Conservation (phyloP, 306 rosid genomes). For the Ormosia semicastrata region DNA sequence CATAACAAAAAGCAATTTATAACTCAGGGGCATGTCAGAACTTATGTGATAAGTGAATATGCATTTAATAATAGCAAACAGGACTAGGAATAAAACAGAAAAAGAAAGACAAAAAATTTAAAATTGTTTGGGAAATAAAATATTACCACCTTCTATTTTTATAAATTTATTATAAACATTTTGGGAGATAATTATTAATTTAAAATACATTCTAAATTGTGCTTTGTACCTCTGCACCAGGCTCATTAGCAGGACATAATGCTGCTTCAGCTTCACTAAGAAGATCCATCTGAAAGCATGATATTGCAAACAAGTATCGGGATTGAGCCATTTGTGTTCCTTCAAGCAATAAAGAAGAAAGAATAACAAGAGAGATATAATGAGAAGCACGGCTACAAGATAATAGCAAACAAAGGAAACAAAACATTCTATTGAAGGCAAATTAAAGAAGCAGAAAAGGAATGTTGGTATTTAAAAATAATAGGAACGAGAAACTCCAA, state of each 20-base stretch:
- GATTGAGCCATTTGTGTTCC: slow-evolving; percentile 95
- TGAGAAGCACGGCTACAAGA: slow-evolving; percentile 28
- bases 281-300: slow-evolving; percentile 97
- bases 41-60: not conserved
- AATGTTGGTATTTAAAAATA: not conserved
- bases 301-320: slow-evolving; percentile 97
- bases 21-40: slow-evolving; percentile 1
- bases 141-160: not conserved
- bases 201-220: not conserved
- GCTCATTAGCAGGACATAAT: slow-evolving; percentile 83
- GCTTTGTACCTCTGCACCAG: slow-evolving; percentile 71
- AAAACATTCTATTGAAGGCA: not conserved
- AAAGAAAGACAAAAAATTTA: not conserved
- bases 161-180: not conserved
- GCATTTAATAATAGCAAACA: slow-evolving; percentile 4
- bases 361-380: slow-evolving; percentile 21
- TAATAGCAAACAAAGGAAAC: slow-evolving; percentile 3
- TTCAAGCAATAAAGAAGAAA: slow-evolving; percentile 49
- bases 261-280: slow-evolving; percentile 91
- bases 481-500: not conserved
- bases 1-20: not conserved
- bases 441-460: not conserved
- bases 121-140: not conserved
- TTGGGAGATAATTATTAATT: not conserved
- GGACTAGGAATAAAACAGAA: not conserved